phyloP scores from a whole-genome alignment of 331 rosid genomes.

The Arachis monticola region DNA sequence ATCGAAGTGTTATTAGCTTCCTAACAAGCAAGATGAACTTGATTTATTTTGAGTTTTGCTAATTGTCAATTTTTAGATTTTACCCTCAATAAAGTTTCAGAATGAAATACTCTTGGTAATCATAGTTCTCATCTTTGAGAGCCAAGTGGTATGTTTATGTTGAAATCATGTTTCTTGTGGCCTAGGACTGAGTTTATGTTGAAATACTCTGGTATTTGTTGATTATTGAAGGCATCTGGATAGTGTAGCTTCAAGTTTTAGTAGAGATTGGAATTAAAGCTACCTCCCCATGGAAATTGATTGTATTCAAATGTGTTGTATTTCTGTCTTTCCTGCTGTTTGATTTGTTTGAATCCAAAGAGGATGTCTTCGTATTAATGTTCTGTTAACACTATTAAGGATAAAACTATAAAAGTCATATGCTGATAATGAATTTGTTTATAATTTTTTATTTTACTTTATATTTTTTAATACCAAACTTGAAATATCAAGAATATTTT shows the following conservation, averaged over 20 bases:
- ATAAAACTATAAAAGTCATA: too few relatives aligned
- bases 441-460: too few relatives aligned
- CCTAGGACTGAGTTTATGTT: not conserved
- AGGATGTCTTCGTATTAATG: too few relatives aligned
- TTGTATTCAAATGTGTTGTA: conserved; percentile 64
- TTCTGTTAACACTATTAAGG: too few relatives aligned
- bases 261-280: conserved; percentile 57
- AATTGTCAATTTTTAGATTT: not conserved
- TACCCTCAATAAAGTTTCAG: not conserved
- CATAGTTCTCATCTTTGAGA: too few relatives aligned
- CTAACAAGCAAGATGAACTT: not conserved
- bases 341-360: conserved; percentile 49
- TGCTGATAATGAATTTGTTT: too few relatives aligned
- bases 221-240: conserved; percentile 55
- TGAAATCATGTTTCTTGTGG: not conserved
- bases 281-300: conserved; percentile 57
- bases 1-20: not conserved
- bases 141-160: not conserved
- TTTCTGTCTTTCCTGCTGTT: conserved; percentile 35
- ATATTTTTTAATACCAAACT: too few relatives aligned
- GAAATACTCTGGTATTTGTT: conserved; percentile 34
- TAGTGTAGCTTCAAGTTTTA: conserved; percentile 55
- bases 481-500: too few relatives aligned
- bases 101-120: too few relatives aligned
- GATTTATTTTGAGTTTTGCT: not conserved